Evolutionary conservation across 495 filamentous ascomycete species (phyloP).

Genomic region (Aspergillus nanangensis): DNA sequence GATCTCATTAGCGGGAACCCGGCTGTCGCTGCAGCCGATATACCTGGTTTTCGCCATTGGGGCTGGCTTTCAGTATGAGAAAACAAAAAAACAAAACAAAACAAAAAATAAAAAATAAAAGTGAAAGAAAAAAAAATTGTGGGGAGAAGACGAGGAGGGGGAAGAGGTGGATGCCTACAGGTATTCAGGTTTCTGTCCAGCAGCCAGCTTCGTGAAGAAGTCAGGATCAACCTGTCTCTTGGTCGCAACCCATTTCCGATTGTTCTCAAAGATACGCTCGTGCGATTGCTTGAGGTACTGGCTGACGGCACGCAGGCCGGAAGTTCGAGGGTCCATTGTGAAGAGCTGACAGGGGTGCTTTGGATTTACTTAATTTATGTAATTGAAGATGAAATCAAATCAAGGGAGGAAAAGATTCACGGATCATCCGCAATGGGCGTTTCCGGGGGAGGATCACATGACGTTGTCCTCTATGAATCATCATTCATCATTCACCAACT

Average conservation of each 20-base stretch:
- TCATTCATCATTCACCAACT: no score
- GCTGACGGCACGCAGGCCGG: neutral
- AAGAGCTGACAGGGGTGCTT: no score
- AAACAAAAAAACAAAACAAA: neutral
- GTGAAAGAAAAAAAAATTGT: no score
- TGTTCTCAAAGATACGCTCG: constrained; percentile 36
- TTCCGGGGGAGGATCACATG: no score
- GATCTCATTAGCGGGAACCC: constrained; percentile 78
- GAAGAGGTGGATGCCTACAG: constrained; percentile 52
- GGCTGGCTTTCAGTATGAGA: constrained; percentile 1
- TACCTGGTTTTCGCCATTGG: constrained; percentile 28
- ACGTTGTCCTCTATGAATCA: no score
- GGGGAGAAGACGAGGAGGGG: no score
- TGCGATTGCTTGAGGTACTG: constrained; percentile 17
- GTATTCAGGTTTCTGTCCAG: constrained; percentile 66
- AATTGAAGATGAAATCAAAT: no score
- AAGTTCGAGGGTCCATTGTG: neutral
- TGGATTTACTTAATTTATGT: no score
- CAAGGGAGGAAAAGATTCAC: no score
- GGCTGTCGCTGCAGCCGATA: constrained; percentile 81
- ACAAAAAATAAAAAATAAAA: no score
- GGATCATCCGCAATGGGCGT: no score
- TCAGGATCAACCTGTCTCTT: constrained; percentile 58
- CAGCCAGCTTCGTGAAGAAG: constrained; percentile 62
- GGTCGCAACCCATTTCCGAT: constrained; percentile 62